Evolutionary conservation across 2,329 filamentous ascomycete species (phyloP), one percentile per base, ranked within the genome.

Genomic region (Nannizziopsis arthrosporioides): DNA sequence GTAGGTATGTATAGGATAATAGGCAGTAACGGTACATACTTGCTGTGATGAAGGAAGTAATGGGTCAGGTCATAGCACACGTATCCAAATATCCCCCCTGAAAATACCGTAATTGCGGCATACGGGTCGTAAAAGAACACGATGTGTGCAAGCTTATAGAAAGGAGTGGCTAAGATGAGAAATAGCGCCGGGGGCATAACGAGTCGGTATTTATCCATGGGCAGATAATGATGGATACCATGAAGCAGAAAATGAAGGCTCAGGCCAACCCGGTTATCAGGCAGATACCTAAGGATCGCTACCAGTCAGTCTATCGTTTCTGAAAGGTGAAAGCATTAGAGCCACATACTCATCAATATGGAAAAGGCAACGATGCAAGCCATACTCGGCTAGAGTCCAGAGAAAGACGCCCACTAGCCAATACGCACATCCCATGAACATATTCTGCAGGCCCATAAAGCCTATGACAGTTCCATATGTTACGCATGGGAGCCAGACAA

Each of bases 181-280:
- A 98, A 96, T 2, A 98, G 74, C 0, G 86, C 78, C 0, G 92
- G 92, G 1, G 92, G 92, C 92, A 98, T 96, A 55, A 98, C 92
- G 8, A 98, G 81, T 52, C 92, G 82, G 60, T 94, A 90, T 62
- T 83, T 90, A 71, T 98, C 92, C 92, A 98, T 96, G n/a, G 92
- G 92, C 3, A 98, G 77, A 68, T 96, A 98, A 68, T 98, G 92
- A 63, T 98, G 92, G 54, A 98, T 86, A 54, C 92, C 92, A 60
- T 98, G 92, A 19, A 98, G 84, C 36, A 95, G 70, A 70, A 98
- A 98, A 65, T 98, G 92, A 15, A 83, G 58, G 0, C 87, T 94
- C 51, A 98, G 73, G 54, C 78, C 83, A n/a, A 85, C 82, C 48
- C 87, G 78, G 65, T 96, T 94, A 64, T 98, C 86, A 0, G 92